Evolutionary conservation across 2,329 filamentous ascomycete species (phyloP), one percentile per base, ranked within the genome.

Genomic region (Metarhizium robertsii): DNA sequence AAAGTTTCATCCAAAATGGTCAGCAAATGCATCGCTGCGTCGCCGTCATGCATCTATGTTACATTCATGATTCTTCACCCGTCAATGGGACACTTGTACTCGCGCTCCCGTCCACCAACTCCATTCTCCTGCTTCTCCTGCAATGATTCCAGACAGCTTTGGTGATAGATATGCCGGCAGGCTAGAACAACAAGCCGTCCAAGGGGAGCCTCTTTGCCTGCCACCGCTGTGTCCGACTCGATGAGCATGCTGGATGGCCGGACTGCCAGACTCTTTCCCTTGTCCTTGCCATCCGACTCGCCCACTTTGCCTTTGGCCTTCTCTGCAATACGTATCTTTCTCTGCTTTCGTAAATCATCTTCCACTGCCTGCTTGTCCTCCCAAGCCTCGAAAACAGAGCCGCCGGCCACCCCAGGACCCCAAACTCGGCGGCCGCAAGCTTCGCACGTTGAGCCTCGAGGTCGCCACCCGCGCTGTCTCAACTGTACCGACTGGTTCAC

Each of bases 401-500:
- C 80, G 0, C 88, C 87, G 2, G 70, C 66, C 0, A 90, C 86
- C 0, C 91, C 92, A 0, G 92, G 90, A 0, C 94, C 95, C 92
- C 94, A 99, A 2, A 91, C 81, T 6, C 92, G 79, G 50, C 81
- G 81, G 50, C 86, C 85, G 63, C 95, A 99, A 1, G 85, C 85
- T 70, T 96, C 92, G 67, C 95, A 99, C 0, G 86, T 86, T 54
- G 92, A 92, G 0, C 90, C 87, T 36, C 87, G 79, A 0, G 94
- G 91, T 51, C 92, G 79, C 94, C 94, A 99, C 1, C 94, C 95
- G 30, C 85, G 83, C 68, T 92, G 87, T 2, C 94, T 80, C 6
- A 94, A 79, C 54, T 81, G 78, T 7, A 88, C 83, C 5, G 90
- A 86, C 61, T 88, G 81, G 47, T 84, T 78, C 40, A 99, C 90